Percentiles rank a stretch among this genome's conserved stretches.
phyloP scores from a whole-genome alignment of 129 eudicot species.

The Lactuca saligna region DNA sequence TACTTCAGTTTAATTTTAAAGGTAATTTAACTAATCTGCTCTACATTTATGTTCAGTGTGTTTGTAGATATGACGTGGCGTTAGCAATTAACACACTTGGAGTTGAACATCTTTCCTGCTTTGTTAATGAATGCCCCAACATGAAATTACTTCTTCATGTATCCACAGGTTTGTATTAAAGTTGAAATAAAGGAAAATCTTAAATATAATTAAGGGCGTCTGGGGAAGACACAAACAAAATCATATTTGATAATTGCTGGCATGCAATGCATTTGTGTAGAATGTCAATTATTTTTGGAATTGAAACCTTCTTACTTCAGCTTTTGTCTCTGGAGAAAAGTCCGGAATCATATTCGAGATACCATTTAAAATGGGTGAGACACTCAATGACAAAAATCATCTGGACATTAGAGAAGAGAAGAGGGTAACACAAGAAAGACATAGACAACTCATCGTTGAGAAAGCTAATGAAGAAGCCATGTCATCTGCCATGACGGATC shows the following conservation, averaged over 20 bases:
- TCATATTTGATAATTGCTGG: too few relatives aligned
- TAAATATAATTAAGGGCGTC: too few relatives aligned
- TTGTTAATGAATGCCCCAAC: slow-evolving; percentile 20
- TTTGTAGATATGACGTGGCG: slow-evolving; percentile 24
- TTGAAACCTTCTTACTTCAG: slow-evolving; percentile 32
- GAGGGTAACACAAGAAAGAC: slow-evolving; percentile 35
- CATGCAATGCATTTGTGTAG: too few relatives aligned
- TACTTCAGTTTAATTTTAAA: too few relatives aligned
- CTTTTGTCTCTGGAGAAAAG: slow-evolving; percentile 60
- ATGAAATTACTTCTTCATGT: slow-evolving; percentile 34
- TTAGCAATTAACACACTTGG: slow-evolving; percentile 27
- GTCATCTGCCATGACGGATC: slow-evolving; percentile 47
- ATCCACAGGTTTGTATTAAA: slow-evolving; percentile 26
- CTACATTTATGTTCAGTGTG: background rate
- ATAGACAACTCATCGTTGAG: slow-evolving; percentile 32
- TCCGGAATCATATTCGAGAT: slow-evolving; percentile 55
- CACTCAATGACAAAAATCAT: slow-evolving; percentile 43
- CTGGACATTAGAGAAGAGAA: slow-evolving; percentile 52
- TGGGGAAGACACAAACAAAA: too few relatives aligned
- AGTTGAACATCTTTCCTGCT: slow-evolving; percentile 15
- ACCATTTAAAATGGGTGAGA: slow-evolving; percentile 53
- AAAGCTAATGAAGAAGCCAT: slow-evolving; percentile 31
- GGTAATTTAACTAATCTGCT: too few relatives aligned
- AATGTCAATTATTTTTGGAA: too few relatives aligned
- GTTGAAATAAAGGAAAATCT: too few relatives aligned